phyloP scores from a whole-genome alignment of 805 yeast species.

The Schwanniomyces polymorphus region DNA sequence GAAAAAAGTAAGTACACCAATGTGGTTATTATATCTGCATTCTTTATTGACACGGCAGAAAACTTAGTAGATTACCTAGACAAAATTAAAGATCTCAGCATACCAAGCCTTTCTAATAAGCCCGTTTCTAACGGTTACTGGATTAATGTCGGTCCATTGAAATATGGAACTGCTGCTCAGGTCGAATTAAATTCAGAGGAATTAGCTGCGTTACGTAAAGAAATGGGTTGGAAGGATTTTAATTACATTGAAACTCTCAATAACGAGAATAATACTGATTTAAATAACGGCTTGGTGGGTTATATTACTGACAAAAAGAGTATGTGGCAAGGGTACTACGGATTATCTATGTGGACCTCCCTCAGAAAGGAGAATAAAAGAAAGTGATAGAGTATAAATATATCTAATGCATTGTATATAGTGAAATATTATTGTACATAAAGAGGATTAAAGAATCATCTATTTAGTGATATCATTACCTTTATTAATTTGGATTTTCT shows the following conservation, averaged over 20 bases:
- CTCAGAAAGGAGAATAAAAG: slow-evolving; percentile 26
- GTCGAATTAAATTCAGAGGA: slow-evolving; percentile 78
- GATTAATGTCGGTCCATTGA: slow-evolving; percentile 91
- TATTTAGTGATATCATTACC: slow-evolving; percentile 27
- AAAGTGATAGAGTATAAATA: neutral
- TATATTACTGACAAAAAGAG: slow-evolving; percentile 67
- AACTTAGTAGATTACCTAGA: slow-evolving; percentile 76
- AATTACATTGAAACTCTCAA: slow-evolving; percentile 10
- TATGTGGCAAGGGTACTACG: slow-evolving; percentile 78
- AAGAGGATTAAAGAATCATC: neutral
- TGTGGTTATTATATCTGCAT: slow-evolving; percentile 64
- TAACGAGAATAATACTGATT: slow-evolving; percentile 5
- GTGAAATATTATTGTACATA: slow-evolving; percentile 2
- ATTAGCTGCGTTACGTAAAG: slow-evolving; percentile 47
- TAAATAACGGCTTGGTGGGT: slow-evolving; percentile 44
- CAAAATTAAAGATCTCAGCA: slow-evolving; percentile 40
- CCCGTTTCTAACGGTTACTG: slow-evolving; percentile 55
- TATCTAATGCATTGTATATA: slow-evolving; percentile 4
- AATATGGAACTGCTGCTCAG: slow-evolving; percentile 84
- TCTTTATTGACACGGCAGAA: slow-evolving; percentile 91
- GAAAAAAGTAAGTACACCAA: slow-evolving; percentile 34
- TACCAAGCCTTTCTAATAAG: slow-evolving; percentile 6
- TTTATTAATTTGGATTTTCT: slow-evolving; percentile 81
- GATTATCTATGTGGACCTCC: slow-evolving; percentile 58
- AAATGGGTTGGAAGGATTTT: slow-evolving; percentile 61